Evolutionary conservation across 768 basidiomycete genomes (phyloP), one percentile per base, ranked within the genome.

Genomic region (Rhodocollybia butyracea): DNA sequence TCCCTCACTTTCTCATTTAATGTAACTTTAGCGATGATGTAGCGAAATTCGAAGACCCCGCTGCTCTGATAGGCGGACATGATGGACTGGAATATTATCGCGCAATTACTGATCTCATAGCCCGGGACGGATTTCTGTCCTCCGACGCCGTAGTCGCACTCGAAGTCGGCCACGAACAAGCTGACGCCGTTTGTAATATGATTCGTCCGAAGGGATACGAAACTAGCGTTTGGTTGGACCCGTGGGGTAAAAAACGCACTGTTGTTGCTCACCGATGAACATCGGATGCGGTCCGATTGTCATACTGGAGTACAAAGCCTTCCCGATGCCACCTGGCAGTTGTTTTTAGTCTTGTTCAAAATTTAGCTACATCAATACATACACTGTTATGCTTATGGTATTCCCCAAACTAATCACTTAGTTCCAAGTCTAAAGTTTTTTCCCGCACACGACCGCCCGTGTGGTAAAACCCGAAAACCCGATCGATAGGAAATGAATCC

Each of bases 81-180:
- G 72, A 78, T 38, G 73, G 74, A 11, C 69, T 78, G 80, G 91
- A 60, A 5, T 88, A 85, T 69, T 89, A 97, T 71, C 81, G 79
- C 56, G 73, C 79, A 36, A 92, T 97, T 54, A 83, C 86, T 11
- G 72, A 74, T 8, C 69, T 94, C 15, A 62, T 91, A 29, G 73
- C 77, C 2, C 69, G 64, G 32, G 63, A 76, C n/a, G 76, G 76
- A 38, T 64, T 92, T 41, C 74, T 90, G 21, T 76, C 70, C 19
- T 63, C 70, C 19, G 69, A 72, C 57, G 88, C 82, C 32, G 54
- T 82, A 40, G 70, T 95, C 32, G 92, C 83, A 3, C 77, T 96
- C 30, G 94, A 96, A 69, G 83, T 94, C 27, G 94, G 92, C 3
- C 74, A 83, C 29, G 74, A 76, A 12, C 93, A 95, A 72, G 89